Conservation (phyloP, 2,329 filamentous ascomycete species). For the Aspergillus sp. region DNA sequence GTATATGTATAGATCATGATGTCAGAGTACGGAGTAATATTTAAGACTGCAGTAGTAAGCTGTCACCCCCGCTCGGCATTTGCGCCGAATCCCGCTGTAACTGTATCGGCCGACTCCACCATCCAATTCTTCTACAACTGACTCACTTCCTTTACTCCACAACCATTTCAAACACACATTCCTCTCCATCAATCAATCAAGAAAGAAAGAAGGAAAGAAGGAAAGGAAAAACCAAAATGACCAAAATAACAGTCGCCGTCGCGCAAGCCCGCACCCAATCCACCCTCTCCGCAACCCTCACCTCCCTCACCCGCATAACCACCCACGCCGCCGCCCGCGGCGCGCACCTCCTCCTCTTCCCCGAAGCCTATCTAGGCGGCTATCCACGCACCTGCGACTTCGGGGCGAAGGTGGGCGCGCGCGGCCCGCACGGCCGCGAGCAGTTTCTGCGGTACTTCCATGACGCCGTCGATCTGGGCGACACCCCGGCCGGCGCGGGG, state of each 20-base stretch:
- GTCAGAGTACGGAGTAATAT: no score
- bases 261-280: slow-evolving; percentile 46
- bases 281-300: slow-evolving; percentile 57
- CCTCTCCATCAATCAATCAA: not conserved
- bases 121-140: not conserved
- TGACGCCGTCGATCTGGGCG: slow-evolving; percentile 76
- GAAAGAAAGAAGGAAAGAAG: not conserved
- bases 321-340: slow-evolving; percentile 58
- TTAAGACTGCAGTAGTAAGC: no score
- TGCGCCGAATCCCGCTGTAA: not conserved
- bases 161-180: not conserved
- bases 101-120: not conserved
- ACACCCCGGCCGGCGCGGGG: slow-evolving; percentile 69
- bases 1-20: no score
- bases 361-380: slow-evolving; percentile 87
- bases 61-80: not conserved
- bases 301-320: slow-evolving; percentile 62
- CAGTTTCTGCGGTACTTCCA: slow-evolving; percentile 81
- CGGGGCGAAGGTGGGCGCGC: slow-evolving; percentile 69
- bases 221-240: no score
- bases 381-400: slow-evolving; percentile 82
- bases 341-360: slow-evolving; percentile 75
- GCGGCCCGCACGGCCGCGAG: slow-evolving; percentile 68
- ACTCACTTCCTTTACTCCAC: not conserved
- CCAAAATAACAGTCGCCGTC: slow-evolving; percentile 44